These are phyloP conservation scores for Solanum hybrid DNA, from an alignment of 305 asterid species.

Conservation along the genomic window DNA sequence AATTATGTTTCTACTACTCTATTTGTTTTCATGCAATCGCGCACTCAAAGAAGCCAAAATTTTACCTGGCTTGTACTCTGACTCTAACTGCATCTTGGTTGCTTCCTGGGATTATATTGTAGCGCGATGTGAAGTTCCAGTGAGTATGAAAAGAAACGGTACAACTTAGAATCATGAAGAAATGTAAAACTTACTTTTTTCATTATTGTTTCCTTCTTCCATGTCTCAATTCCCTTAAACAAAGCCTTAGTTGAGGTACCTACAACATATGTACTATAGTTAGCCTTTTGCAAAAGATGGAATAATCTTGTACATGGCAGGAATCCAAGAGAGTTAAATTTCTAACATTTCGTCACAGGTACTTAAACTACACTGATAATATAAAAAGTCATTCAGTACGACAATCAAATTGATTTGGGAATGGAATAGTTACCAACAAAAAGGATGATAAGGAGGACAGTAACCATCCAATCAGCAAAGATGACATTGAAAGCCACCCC, in stretches of 20 bases:
- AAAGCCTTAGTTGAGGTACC: conserved; percentile 29
- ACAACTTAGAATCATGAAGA: neutral
- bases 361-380: neutral
- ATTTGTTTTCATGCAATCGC: neutral
- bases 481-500: conserved; percentile 34
- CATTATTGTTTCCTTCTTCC: conserved; percentile 28
- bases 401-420: neutral
- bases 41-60: neutral
- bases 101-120: conserved; percentile 14
- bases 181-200: conserved; percentile 14
- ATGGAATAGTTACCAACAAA: conserved; percentile 14
- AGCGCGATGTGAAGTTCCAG: neutral
- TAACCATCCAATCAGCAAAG: conserved; percentile 35
- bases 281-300: neutral
- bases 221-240: conserved; percentile 27
- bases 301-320: neutral
- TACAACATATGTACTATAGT: neutral
- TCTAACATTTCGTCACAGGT: neutral
- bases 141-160: neutral
- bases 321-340: neutral
- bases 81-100: neutral
- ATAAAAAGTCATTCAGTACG: neutral
- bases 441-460: conserved; percentile 28
- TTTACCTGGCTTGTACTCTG: conserved; percentile 16
- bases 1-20: neutral